These are phyloP conservation scores for Fusarium protoensiforme DNA, from an alignment of 2,329 filamentous ascomycete genomes.

Conservation along the genomic window DNA sequence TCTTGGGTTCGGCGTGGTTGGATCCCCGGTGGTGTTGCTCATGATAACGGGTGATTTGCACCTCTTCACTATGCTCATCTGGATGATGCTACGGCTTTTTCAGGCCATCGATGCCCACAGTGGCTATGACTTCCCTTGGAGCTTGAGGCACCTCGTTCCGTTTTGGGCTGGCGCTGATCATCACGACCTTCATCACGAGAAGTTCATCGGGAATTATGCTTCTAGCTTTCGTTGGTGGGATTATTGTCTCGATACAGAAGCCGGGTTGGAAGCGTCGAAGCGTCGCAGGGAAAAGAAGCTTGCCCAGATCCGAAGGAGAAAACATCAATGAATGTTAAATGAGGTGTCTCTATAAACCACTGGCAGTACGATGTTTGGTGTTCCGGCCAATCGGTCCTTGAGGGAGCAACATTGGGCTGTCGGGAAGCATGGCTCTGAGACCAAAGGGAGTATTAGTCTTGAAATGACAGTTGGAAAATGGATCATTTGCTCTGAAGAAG, in stretches of 20 bases:
- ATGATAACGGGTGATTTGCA: constrained; percentile 87
- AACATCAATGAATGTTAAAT: constrained; percentile 64
- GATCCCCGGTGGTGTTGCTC: constrained; percentile 85
- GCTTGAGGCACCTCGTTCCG: constrained; percentile 91
- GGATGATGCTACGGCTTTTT: constrained; percentile 93
- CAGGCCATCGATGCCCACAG: constrained; percentile 98
- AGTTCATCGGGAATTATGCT: constrained; percentile 97
- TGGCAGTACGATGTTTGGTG: not conserved
- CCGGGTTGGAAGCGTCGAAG: constrained; percentile 86
- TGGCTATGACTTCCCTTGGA: constrained; percentile 99
- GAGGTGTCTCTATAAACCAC: not conserved
- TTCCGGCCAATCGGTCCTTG: not conserved
- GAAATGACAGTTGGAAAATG: not conserved
- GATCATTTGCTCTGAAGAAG: not conserved
- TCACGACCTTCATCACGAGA: constrained; percentile 97
- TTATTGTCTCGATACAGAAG: constrained; percentile 91
- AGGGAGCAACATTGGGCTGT: not conserved
- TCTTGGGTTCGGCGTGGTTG: constrained; percentile 87
- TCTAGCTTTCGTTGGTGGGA: constrained; percentile 99
- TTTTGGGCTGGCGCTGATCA: constrained; percentile 98
- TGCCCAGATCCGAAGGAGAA: constrained; percentile 72
- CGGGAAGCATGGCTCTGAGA: not conserved
- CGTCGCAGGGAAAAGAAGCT: constrained; percentile 82
- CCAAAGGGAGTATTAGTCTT: not conserved
- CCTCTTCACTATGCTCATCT: constrained; percentile 96